A percentile compares a stretch with the other conserved stretches of the same genome.
phyloP scores from a whole-genome alignment of 331 rosid genomes.

The Malus hybrid region DNA sequence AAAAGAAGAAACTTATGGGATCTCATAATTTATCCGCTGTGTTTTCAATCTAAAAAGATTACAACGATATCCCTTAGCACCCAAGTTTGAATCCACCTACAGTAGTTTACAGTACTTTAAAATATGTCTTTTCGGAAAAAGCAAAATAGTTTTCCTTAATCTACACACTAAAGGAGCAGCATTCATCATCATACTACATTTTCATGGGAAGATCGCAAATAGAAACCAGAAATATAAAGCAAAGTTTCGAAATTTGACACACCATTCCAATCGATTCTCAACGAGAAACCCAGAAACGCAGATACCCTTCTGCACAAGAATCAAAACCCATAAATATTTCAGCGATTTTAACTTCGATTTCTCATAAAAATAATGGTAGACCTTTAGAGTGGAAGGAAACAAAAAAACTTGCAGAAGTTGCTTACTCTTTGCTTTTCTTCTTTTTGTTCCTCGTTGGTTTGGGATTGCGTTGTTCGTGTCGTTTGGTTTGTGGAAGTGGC shows the following conservation, averaged over 20 bases:
- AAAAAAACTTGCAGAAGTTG: not conserved
- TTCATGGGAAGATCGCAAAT: not conserved
- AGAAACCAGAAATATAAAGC: not conserved
- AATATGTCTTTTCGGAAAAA: too few relatives aligned
- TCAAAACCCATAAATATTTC: not conserved
- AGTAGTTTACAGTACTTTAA: not conserved
- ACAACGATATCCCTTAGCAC: not conserved
- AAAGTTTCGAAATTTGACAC: not conserved
- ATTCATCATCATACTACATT: not conserved
- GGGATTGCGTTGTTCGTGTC: conserved; percentile 9
- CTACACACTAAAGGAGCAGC: not conserved
- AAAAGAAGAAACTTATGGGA: not conserved
- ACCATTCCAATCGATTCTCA: conserved; percentile 13
- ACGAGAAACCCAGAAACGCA: conserved; percentile 6
- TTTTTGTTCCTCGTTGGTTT: conserved; percentile 9
- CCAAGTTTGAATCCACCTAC: not conserved
- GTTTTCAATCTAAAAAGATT: not conserved
- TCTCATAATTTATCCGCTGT: not conserved
- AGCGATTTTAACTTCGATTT: not conserved
- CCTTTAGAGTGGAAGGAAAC: not conserved
- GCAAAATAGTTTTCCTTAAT: not conserved
- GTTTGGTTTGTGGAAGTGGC: conserved; percentile 30
- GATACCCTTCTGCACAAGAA: not conserved
- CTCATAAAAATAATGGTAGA: not conserved
- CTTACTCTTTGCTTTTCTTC: not conserved